Base-by-base conservation (phyloP, 129 eudicot genomes). In the Chrysanthemum seticuspe region DNA sequence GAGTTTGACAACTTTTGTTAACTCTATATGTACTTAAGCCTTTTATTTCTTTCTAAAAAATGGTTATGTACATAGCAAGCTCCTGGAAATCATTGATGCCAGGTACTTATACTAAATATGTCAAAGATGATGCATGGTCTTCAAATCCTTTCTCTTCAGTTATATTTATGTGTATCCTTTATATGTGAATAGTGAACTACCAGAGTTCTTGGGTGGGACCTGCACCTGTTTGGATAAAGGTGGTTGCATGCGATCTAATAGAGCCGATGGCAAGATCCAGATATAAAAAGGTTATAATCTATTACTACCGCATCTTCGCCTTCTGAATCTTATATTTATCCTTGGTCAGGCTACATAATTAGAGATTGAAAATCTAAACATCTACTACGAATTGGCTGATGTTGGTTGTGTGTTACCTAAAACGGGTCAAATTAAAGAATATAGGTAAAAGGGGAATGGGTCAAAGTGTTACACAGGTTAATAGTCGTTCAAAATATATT, bases 151-250 rank as follows among this genome's bases (percentile, higher is more conserved):
- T 69, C 56, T 56, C 14, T 51, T 16, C 2, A 19, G n/a, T 19
- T 12, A 55, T 16, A 15, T 56, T 29, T 73, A 29, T 77, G 48
- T 18, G 25, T 49, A 65, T 71, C n/a, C 2, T 56, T 29, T 63
- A 51, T 76, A 49, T 77, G 47, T 59, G 47, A 23, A 54, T 92
- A 94, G 98, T 80, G 98, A 94, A 82, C 87, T 94, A 40, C 98
- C n/a, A n/a, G 97, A 90, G 47, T 94, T 94, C 73, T 81, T 94
- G 89, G 98, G 98, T 21, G 98, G 98, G 74, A 87, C 96, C n/a
- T 94, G 98, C 74, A 94, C 88, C n/a, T 90, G 98, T 80, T 84
- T 85, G 3, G 84, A 80, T 74, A 84, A 84, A 62, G 98, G 94
- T 74, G 98, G 98, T 12, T 94, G 98, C 75, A 84, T 90, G 98